These are phyloP conservation scores for Isoetes taiwanensis DNA, from an alignment of 75 land plant species.

Conservation along the genomic window DNA sequence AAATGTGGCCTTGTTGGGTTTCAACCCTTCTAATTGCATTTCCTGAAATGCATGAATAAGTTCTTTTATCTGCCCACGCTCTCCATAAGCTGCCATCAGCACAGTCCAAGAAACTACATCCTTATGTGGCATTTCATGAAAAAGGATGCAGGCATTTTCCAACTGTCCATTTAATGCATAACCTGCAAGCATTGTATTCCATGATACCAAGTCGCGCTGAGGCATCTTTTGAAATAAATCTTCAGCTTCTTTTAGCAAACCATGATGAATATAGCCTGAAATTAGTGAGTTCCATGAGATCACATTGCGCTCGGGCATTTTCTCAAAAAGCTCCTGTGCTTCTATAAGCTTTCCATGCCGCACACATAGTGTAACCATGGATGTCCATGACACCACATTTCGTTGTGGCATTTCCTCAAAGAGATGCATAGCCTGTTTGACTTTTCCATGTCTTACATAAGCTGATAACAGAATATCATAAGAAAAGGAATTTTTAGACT, in stretches of 20 bases:
- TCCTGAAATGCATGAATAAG: slow-evolving; percentile 7
- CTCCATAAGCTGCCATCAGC: slow-evolving; percentile 1
- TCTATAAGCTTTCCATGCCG: slow-evolving; percentile 6
- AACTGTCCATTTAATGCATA: slow-evolving; percentile 22
- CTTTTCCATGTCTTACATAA: too few species aligned
- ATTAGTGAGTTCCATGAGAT: slow-evolving; percentile 35
- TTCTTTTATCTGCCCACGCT: background rate
- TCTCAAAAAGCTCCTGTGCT: slow-evolving; percentile 14
- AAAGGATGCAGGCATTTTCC: slow-evolving; percentile 18
- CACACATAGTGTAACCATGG: slow-evolving; percentile 19
- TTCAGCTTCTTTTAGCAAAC: background rate
- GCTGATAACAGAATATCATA: too few species aligned
- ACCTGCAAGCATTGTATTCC: slow-evolving; percentile 29
- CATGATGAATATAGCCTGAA: background rate
- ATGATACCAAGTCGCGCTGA: slow-evolving; percentile 9
- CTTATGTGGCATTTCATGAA: slow-evolving; percentile 11
- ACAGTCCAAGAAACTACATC: slow-evolving; percentile 27
- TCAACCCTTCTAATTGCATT: slow-evolving; percentile 4
- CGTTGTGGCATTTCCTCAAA: slow-evolving; percentile 17
- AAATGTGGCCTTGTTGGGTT: slow-evolving; percentile 11
- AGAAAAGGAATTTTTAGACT: too few species aligned
- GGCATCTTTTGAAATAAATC: slow-evolving; percentile 3
- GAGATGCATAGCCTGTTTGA: too few species aligned
- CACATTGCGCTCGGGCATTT: slow-evolving; percentile 17
- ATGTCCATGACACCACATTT: slow-evolving; percentile 36